A percentile compares a stretch with the other conserved stretches of the same genome.
Conservation (phyloP, 2,329 filamentous ascomycete genomes). For the Trichoderma brevicompactum region DNA sequence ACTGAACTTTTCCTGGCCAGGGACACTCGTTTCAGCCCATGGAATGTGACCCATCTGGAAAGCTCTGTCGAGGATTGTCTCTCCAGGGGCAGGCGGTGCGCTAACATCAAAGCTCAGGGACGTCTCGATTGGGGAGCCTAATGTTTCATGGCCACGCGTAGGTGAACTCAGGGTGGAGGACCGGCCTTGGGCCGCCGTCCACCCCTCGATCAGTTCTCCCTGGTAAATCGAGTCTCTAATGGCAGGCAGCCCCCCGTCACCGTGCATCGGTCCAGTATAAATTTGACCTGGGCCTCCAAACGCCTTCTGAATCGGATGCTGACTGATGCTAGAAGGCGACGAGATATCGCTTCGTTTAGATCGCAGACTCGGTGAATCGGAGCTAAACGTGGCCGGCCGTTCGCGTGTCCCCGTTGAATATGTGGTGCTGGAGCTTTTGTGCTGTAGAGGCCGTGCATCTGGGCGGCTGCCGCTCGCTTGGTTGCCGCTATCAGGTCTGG, state of each 20-base stretch:
- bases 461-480: slow-evolving; percentile 40
- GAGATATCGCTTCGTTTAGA: slow-evolving; percentile 68
- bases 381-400: slow-evolving; percentile 56
- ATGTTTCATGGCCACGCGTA: slow-evolving; percentile 57
- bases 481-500: slow-evolving; percentile 51
- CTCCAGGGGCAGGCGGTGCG: slow-evolving; percentile 59
- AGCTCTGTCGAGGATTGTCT: slow-evolving; percentile 69
- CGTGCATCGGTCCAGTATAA: slow-evolving; percentile 57
- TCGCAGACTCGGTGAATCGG: slow-evolving; percentile 63
- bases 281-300: slow-evolving; percentile 49
- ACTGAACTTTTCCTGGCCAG: slow-evolving; percentile 66
- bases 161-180: slow-evolving; percentile 64
- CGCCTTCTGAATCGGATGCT: slow-evolving; percentile 45
- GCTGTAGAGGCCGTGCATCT: slow-evolving; percentile 44
- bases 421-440: slow-evolving; percentile 55
- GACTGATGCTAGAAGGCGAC: slow-evolving; percentile 56
- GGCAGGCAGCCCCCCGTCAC: slow-evolving; percentile 61
- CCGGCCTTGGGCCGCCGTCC: slow-evolving; percentile 63
- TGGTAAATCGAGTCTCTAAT: slow-evolving; percentile 54
- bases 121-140: slow-evolving; percentile 54
- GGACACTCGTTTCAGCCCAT: slow-evolving; percentile 58
- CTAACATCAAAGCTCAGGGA: slow-evolving; percentile 48
- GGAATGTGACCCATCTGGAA: slow-evolving; percentile 68
- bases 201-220: slow-evolving; percentile 63
- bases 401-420: slow-evolving; percentile 54